phyloP scores from a whole-genome alignment of 371 early-diverging fungal genomes.

The Mucor saturninus region DNA sequence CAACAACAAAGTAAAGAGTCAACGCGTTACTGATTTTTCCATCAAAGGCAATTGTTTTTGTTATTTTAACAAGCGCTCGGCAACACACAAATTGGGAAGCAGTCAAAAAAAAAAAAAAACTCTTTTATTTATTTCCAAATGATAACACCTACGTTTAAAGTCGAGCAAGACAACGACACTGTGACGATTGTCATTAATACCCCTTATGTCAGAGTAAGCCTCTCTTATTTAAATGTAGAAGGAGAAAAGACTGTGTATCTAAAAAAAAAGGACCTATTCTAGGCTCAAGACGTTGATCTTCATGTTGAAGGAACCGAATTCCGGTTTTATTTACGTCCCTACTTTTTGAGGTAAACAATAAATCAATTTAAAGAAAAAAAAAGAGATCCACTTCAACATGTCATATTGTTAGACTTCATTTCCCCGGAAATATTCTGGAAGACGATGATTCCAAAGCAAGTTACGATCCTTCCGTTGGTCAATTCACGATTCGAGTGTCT shows the following conservation, averaged over 20 bases:
- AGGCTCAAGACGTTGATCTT: constrained; percentile 87
- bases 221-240: no score
- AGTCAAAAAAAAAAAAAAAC: constrained; percentile 3
- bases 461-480: constrained; percentile 82
- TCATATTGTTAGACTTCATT: constrained; percentile 67
- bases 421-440: constrained; percentile 84
- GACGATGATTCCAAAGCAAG: constrained; percentile 83
- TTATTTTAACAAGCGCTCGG: no score
- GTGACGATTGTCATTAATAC: constrained; percentile 78
- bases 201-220: constrained; percentile 82
- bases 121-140: constrained; percentile 46
- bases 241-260: not conserved
- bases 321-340: constrained; percentile 80
- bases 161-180: constrained; percentile 78
- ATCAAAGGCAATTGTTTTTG: no score
- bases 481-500: constrained; percentile 73
- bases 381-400: no score
- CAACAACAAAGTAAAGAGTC: no score
- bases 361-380: no score
- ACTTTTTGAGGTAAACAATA: constrained; percentile 74
- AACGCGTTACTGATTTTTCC: no score
- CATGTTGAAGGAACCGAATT: constrained; percentile 77
- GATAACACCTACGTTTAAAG: constrained; percentile 91
- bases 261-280: not conserved
- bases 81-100: not conserved